These are phyloP conservation scores for Anisodus acutangulus DNA, from an alignment of 257 asterid genomes.

Conservation along the genomic window DNA sequence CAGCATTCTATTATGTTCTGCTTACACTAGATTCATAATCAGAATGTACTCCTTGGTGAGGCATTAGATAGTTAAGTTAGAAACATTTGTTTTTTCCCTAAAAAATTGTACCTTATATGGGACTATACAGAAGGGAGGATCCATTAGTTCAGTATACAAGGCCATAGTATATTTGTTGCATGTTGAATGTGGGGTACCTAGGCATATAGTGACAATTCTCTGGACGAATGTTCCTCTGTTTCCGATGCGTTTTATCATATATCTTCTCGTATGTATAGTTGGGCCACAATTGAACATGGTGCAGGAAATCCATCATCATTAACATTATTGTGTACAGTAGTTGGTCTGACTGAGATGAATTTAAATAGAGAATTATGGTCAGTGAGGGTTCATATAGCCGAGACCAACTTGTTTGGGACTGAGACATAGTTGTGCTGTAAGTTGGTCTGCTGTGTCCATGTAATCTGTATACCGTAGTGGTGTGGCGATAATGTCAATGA, in stretches of 20 bases:
- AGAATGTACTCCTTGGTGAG: not conserved
- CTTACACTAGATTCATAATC: not conserved
- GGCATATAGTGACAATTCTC: not conserved
- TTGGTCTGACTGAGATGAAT: not conserved
- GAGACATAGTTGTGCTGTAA: no score
- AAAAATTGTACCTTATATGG: not conserved
- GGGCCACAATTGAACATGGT: not conserved
- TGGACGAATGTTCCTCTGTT: not conserved
- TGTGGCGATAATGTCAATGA: not conserved
- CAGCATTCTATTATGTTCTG: not conserved
- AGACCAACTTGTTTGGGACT: no score
- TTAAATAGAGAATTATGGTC: not conserved
- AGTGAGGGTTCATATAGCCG: not conserved
- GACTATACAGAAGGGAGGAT: not conserved
- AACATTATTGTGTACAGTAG: not conserved
- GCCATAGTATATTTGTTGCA: not conserved
- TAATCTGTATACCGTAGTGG: not conserved
- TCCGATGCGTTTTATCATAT: not conserved
- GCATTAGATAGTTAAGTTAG: not conserved
- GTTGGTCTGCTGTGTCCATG: not conserved
- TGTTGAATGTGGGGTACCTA: not conserved
- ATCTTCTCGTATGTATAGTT: not conserved
- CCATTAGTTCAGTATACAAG: not conserved
- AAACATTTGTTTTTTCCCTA: not conserved
- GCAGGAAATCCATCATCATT: not conserved